Evolutionary conservation across 1,139 yeast genomes (phyloP), one percentile per base, ranked within the genome.

Genomic region (Geotrichum citri-aurantii): DNA sequence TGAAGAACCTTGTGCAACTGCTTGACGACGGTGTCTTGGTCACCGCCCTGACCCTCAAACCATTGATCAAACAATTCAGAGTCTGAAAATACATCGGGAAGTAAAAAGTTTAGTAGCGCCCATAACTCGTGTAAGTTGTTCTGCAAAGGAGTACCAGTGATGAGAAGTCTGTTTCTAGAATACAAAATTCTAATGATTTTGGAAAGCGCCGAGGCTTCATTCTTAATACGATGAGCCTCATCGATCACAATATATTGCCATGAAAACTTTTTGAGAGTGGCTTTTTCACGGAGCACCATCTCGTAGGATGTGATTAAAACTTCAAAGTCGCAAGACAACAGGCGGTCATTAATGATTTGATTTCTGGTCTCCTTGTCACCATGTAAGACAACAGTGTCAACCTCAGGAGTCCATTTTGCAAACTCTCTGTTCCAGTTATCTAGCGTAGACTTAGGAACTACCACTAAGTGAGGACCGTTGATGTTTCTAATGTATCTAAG

Each of bases 361-460:
- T 77, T 75, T 68, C 99, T 81, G 56, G 81, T 84, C 24, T 89
- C 95, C 72, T 92, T 92, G 65, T 82, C 83, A 56, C 99, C 99
- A 69, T 90, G 96, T 37, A 93, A 73, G 1, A 92, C 90, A 52
- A 90, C 79, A 0, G 88, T 91, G 63, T 86, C 84, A 8, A 93
- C 95, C n/a, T 91, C 97, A 0, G 98, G 97, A 0, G 97, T 91
- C 98, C 98, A 93, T 68, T 83, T 86, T 56, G 84, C 83, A 73
- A 93, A 90, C 71, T 93, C 99, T 69, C 98, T 81, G 66, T 89
- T 79, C 99, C 99, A 93, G 72, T 93, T 93, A 71, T 93, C 96
- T 61, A 93, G 76, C 0, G 99, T 93, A 0, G 97, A 89, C 71
- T 93, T 93, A 3, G 99, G 99, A 0, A 92, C 98, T 65, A 92